Evolutionary conservation across 2,329 filamentous ascomycete species (phyloP), one percentile per base, ranked within the genome.

Genomic region (Diaporthe velutina): DNA sequence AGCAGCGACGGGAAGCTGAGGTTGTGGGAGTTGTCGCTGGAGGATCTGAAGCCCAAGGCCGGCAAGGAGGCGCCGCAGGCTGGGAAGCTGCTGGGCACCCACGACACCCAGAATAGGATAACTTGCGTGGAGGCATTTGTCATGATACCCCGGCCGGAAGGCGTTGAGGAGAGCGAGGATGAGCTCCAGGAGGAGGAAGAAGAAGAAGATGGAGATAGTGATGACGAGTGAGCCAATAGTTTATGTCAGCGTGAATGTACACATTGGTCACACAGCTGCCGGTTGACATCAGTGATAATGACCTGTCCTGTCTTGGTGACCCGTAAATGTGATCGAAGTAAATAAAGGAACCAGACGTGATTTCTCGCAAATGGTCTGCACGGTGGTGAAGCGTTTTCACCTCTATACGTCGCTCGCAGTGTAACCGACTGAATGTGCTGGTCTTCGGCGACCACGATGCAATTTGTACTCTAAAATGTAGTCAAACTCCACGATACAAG

Each of bases 1-100:
- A 93, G 94, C 83, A 98, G 96, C 81, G 95, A 98, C 79, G 97
- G 97, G 42, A 90, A 91, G 67, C 85, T 98, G n/a, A 90, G 95
- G 68, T 79, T 98, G 22, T 98, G 96, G 93, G 88, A 84, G 76
- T 78, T 97, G 45, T 80, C 80, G 71, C 77, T 80, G n/a, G 79
- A 80, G 25, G 85, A 88, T 73, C 81, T 90, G 75, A 77, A 76
- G 76, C 79, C 78, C 25, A 80, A 77, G 75, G 80, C 73, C 78
- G 81, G 76, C 60, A 76, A 75, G 77, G 78, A 77, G 73, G 48
- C 70, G 30, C 76, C 79, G 48, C 82, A 79, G 77, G 79, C 94
- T 30, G 95, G 94, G 40, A 88, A 85, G 77, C 82, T 97, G 73
- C 82, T 98, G 58, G 95, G 93, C 22, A 92, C 90, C 42, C 97